Base-by-base conservation (phyloP, 805 yeast species). In the Starmerella khaoyaiensis region DNA sequence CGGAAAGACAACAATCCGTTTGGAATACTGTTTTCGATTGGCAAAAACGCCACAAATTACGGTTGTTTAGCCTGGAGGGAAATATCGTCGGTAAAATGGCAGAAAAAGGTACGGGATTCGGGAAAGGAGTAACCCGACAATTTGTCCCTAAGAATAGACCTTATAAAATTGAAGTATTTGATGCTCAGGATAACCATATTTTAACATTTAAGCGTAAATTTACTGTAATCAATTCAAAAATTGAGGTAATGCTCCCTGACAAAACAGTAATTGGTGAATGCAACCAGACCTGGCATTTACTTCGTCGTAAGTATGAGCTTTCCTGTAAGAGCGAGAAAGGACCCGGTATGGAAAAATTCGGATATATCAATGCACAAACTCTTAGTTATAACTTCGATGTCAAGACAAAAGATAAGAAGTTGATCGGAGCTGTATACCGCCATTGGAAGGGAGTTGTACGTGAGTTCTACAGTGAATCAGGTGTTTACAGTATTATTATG, bases 391-490 rank as follows among this genome's bases (percentile, higher is more conserved):
- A 79, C 39, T 90, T 90, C 57, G 86, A 93, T 0, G 79, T 83
- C 3, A 52, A 49, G 24, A 73, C 83, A 54, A 74, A 65, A 27
- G 36, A 62, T 1, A 76, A 75, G 0, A 60, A 65, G 12, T 70
- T 79, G 0, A 60, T 79, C 38, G 94, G 79, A 0, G 65, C 79
- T 1, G 87, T 90, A 2, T 90, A 83, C 56, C 69, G 97, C 50
- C 84, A 84, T 57, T 90, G 94, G 90, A 93, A 80, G 5, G 98
- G 98, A 0, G 61, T 90, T 28, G 94, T 93, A 2, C 69, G 96
- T 51, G 98, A 90, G 55, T 59, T 86, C 51, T 78, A 87, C 53
- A 86, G 97, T 0, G 97, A 90, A 58, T 80, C 95, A 0, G 97
- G 97, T 44, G 86, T 83, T 1, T 87, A 90, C 56, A 72, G 23